Evolutionary conservation across 1,284 basidiomycete genomes (phyloP).

Genomic region (Baeospora myosura): DNA sequence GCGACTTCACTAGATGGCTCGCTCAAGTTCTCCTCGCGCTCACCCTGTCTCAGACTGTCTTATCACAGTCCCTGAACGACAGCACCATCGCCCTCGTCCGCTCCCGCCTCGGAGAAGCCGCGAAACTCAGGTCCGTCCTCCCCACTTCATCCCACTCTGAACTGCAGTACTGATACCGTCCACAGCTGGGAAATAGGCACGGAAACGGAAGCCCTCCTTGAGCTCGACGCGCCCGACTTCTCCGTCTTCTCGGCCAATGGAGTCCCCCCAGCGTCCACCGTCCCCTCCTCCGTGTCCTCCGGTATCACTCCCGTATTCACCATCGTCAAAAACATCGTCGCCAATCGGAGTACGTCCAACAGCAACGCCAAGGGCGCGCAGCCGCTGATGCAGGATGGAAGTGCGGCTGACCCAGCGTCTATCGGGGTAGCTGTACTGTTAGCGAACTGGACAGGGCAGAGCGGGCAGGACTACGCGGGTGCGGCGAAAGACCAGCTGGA

Average conservation of each 20-base stretch:
- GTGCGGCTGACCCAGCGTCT: slow-evolving; percentile 77
- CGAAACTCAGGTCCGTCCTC: slow-evolving; percentile 38
- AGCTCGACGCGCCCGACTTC: slow-evolving; percentile 55
- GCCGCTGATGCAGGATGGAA: slow-evolving; percentile 46
- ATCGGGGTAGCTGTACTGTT: slow-evolving; percentile 76
- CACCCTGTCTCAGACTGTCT: not conserved
- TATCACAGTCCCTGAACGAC: too few species aligned
- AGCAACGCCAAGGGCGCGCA: slow-evolving; percentile 37
- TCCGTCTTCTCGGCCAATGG: slow-evolving; percentile 49
- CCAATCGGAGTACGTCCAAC: slow-evolving; percentile 34
- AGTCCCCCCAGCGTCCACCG: slow-evolving; percentile 31
- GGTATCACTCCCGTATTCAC: slow-evolving; percentile 46
- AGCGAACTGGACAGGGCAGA: slow-evolving; percentile 62
- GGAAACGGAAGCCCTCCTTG: slow-evolving; percentile 62
- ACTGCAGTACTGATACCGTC: not conserved
- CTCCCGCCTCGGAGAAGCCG: slow-evolving; percentile 36
- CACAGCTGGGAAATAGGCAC: slow-evolving; percentile 82
- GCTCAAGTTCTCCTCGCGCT: too few species aligned
- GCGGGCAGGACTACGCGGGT: slow-evolving; percentile 48
- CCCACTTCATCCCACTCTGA: not conserved
- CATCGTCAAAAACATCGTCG: slow-evolving; percentile 52
- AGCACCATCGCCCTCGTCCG: too few species aligned
- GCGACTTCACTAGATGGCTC: too few species aligned
- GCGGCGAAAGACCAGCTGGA: slow-evolving; percentile 70
- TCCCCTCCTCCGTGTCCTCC: slow-evolving; percentile 28